Percentiles rank a stretch among this genome's conserved stretches.
Conservation (phyloP, 1,139 yeast species). For the Yueomyces sp. region DNA sequence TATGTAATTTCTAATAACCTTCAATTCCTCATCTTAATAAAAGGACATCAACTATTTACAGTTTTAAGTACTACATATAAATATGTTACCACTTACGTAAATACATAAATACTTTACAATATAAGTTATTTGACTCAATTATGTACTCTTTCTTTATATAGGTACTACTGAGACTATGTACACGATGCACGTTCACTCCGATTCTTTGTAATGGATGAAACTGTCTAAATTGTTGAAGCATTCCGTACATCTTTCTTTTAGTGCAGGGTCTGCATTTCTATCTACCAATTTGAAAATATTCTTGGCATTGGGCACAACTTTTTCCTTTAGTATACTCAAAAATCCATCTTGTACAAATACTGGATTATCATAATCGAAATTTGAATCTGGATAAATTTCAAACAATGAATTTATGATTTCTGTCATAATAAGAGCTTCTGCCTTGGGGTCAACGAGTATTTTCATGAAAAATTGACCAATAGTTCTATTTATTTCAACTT, state of each 20-base stretch:
- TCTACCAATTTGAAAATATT: slow-evolving; percentile 48
- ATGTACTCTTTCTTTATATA: not conserved
- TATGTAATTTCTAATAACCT: too few relatives aligned
- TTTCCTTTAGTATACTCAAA: slow-evolving; percentile 29
- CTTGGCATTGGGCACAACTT: slow-evolving; percentile 35
- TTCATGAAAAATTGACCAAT: slow-evolving; percentile 38
- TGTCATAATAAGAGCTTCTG: slow-evolving; percentile 30
- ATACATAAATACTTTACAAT: too few relatives aligned
- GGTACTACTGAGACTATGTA: not conserved
- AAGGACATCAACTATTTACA: too few relatives aligned
- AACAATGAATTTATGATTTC: slow-evolving; percentile 56
- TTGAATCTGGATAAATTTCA: slow-evolving; percentile 72
- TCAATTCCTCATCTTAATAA: too few relatives aligned
- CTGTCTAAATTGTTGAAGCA: slow-evolving; percentile 54
- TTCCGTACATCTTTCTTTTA: slow-evolving; percentile 60
- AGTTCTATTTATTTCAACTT: slow-evolving; percentile 32
- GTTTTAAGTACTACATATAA: too few relatives aligned
- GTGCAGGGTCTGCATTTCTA: slow-evolving; percentile 43
- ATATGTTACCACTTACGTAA: too few relatives aligned
- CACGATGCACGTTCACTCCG: slow-evolving; percentile 21
- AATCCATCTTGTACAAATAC: slow-evolving; percentile 53
- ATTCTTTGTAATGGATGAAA: slow-evolving; percentile 62
- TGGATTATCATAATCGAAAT: slow-evolving; percentile 51
- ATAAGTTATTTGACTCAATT: too few relatives aligned
- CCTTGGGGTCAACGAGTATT: slow-evolving; percentile 16